Evolutionary conservation across 2,329 filamentous ascomycete genomes (phyloP), one percentile per base, ranked within the genome.

Genomic region (Alternaria atra): DNA sequence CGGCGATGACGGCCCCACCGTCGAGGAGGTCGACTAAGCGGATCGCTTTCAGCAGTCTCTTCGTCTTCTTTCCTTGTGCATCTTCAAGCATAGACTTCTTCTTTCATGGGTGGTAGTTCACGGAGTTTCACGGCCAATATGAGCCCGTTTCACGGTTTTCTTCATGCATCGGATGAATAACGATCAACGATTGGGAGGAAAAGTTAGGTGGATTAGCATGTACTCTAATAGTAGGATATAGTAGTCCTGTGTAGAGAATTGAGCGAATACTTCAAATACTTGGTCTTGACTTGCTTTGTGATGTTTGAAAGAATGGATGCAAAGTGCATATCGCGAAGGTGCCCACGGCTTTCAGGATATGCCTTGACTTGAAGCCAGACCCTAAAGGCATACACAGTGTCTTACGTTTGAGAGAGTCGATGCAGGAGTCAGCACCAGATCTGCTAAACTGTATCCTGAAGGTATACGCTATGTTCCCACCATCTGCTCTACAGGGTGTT

Each of bases 21-120:
- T 86, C 62, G 87, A 89, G 82, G 87, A 89, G 82, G 87, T 89
- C 65, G 87, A 89, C 83, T 89, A 88, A 87, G 68, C 67, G 70
- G 51, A 66, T 77, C 70, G 67, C 67, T 66, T 54, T 30, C 35
- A 35, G 58, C 42, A 57, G 46, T 68, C 51, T 64, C 63, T 61
- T 50, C 23, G 55, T 62, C 58, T 55, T 54, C 47, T 58, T 69
- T 53, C 58, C 55, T 64, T 51, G 59, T 55, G 43, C 53, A 61
- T 65, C 48, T 66, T 71, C 66, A 59, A 72, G 75, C 75, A 78
- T 79, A 78, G 75, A 78, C 65, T 64, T 69, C 65, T 64, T 69
- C 52, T 63, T 72, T 73, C 67, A 63, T 72, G 69, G 75, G 73
- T 57, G 73, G 73, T 66, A 69, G 67, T 73, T 68, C 68, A 73